Conservation (phyloP, 495 filamentous ascomycete species). For the Podospora tetraspora region DNA sequence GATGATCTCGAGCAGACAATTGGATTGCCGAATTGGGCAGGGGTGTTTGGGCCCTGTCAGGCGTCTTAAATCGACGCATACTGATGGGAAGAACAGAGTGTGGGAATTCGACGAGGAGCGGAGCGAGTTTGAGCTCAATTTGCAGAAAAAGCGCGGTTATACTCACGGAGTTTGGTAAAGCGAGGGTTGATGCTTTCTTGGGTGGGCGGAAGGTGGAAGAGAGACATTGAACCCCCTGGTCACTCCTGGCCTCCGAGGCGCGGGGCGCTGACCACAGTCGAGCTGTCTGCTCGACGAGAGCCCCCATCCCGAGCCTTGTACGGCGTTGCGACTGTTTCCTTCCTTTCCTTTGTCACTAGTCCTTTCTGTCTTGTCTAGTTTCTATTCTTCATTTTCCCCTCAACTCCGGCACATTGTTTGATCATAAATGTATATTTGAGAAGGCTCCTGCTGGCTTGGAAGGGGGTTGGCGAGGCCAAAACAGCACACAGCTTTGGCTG, state of each 20-base stretch:
- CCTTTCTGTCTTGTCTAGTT: conserved; percentile 24
- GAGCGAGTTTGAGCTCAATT: conserved; percentile 13
- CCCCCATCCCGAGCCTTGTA: conserved; percentile 1
- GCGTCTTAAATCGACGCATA: neutral
- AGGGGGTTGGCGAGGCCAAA: conserved; percentile 7
- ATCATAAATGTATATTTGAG: conserved; percentile 45
- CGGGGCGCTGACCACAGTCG: conserved; percentile 5
- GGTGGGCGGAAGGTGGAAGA: conserved; percentile 3
- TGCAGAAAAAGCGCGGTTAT: conserved; percentile 15
- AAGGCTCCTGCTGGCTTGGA: conserved; percentile 42
- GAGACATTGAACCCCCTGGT: neutral
- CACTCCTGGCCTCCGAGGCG: neutral
- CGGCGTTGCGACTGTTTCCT: conserved; percentile 12
- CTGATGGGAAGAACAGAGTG: neutral
- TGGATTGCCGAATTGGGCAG: neutral
- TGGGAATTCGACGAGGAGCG: conserved; percentile 7
- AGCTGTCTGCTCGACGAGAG: conserved; percentile 7
- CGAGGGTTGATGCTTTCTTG: conserved; percentile 6
- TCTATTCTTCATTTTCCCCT: conserved; percentile 30
- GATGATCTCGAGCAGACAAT: neutral
- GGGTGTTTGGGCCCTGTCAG: neutral
- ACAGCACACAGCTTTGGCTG: neutral
- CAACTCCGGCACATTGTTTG: conserved; percentile 22
- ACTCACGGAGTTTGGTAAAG: conserved; percentile 21
- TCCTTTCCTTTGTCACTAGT: neutral